Evolutionary conservation across 2,329 filamentous ascomycete genomes (phyloP).

Genomic region (Neospermospora avenae): DNA sequence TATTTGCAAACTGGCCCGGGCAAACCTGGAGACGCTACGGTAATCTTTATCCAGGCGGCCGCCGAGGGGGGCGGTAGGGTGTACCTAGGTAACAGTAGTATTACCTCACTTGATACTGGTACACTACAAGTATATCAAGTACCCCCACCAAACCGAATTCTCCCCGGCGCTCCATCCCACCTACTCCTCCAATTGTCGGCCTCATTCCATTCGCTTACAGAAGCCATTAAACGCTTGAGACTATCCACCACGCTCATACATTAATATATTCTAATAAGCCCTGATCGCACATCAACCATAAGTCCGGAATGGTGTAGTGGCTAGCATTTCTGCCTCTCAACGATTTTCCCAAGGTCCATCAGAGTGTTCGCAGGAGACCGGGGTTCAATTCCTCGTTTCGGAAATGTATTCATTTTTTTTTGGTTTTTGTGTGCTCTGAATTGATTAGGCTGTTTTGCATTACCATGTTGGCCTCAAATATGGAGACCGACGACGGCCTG

Average conservation of each 20-base stretch:
- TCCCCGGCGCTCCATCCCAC: not conserved
- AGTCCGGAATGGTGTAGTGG: slow-evolving; percentile 13
- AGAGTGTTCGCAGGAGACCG: slow-evolving; percentile 10
- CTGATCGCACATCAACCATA: not conserved
- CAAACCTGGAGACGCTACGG: too few species aligned
- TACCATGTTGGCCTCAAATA: not conserved
- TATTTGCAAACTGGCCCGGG: too few species aligned
- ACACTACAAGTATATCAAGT: too few species aligned
- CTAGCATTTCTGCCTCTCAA: slow-evolving; percentile 14
- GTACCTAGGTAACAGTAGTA: too few species aligned
- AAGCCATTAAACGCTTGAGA: not conserved
- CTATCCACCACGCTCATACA: not conserved
- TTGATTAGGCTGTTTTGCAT: not conserved
- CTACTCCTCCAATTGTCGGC: not conserved
- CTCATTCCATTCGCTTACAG: not conserved
- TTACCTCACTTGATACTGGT: too few species aligned
- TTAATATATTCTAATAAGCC: not conserved
- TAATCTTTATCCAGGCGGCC: too few species aligned
- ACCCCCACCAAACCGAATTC: not conserved
- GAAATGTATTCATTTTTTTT: not conserved
- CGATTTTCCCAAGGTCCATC: not conserved
- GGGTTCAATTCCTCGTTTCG: slow-evolving; percentile 13
- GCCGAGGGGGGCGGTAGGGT: too few species aligned
- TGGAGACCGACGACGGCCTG: too few species aligned
- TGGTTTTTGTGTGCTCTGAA: not conserved